Evolutionary conservation across 768 basidiomycete genomes (phyloP).

Genomic region (Tubosaeta sp.): DNA sequence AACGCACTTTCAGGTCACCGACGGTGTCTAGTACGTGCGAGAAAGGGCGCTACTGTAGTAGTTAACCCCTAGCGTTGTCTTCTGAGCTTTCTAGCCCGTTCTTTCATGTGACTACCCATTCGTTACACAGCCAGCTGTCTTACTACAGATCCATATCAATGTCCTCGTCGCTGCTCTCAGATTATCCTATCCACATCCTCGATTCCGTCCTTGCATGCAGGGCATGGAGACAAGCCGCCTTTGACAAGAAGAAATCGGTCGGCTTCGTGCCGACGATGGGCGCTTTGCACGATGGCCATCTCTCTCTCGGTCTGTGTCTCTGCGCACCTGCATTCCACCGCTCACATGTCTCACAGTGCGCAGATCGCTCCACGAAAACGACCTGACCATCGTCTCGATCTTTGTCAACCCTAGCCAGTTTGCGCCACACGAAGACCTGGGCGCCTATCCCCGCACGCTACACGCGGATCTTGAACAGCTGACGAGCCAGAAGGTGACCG

Average conservation of each 20-base stretch:
- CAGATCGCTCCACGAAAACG: conserved; percentile 70
- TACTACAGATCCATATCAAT: conserved; percentile 4
- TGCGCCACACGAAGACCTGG: conserved; percentile 91
- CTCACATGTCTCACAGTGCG: conserved; percentile 49
- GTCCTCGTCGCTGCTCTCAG: conserved; percentile 23
- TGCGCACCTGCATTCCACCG: neutral
- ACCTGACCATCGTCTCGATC: conserved; percentile 87
- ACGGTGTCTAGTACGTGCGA: no score
- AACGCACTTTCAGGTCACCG: no score
- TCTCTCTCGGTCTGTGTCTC: conserved; percentile 72
- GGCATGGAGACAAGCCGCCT: conserved; percentile 69
- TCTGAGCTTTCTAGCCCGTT: no score
- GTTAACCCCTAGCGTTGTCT: no score
- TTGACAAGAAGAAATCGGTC: conserved; percentile 57
- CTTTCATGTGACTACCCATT: no score
- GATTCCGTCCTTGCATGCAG: conserved; percentile 59
- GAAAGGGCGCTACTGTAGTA: no score
- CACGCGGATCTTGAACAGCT: conserved; percentile 68
- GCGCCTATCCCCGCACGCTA: conserved; percentile 86
- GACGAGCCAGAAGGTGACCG: conserved; percentile 30
- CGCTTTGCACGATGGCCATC: conserved; percentile 89
- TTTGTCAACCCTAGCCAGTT: conserved; percentile 99
- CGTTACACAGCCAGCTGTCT: no score
- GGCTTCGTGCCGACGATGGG: conserved; percentile 99
- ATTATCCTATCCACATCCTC: conserved; percentile 44